Percentiles rank a stretch among this genome's conserved stretches.
These are phyloP conservation scores for Solanum chacoense DNA, from an alignment of 305 asterid species.

Conservation along the genomic window DNA sequence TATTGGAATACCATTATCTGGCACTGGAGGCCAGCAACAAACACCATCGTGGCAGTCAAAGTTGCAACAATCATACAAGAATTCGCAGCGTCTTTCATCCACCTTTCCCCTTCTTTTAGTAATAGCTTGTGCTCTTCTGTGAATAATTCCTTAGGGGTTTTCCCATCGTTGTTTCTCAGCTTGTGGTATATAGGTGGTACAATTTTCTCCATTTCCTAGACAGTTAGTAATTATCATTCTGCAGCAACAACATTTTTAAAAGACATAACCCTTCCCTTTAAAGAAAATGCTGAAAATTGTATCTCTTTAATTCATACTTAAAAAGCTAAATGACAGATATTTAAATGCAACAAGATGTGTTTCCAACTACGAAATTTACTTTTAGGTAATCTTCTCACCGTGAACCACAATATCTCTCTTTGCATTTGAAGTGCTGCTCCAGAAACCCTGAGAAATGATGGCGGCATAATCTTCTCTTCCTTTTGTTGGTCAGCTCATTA, in stretches of 20 bases:
- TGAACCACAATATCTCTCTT: slow-evolving; percentile 33
- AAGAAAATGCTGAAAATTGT: not conserved
- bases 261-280: not conserved
- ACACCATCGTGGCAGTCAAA: slow-evolving; percentile 25
- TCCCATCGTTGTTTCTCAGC: slow-evolving; percentile 7
- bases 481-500: not conserved
- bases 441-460: slow-evolving; percentile 1
- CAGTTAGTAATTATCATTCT: not conserved
- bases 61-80: slow-evolving; percentile 32
- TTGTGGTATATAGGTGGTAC: slow-evolving; percentile 16
- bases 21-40: slow-evolving; percentile 33
- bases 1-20: slow-evolving; percentile 23
- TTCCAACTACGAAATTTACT: not conserved
- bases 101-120: slow-evolving; percentile 24
- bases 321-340: not conserved
- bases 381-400: slow-evolving; percentile 12
- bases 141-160: slow-evolving; percentile 24
- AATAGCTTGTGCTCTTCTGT: slow-evolving; percentile 19
- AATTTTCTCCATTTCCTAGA: slow-evolving; percentile 24
- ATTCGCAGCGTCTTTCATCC: slow-evolving; percentile 29
- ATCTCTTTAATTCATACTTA: not conserved
- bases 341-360: not conserved
- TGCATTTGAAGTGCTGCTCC: slow-evolving; percentile 38
- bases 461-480: not conserved
- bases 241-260: not conserved